A percentile compares a stretch with the other conserved stretches of the same genome.
phyloP scores from a whole-genome alignment of 371 early-diverging fungal species.

The Circinella umbellata region DNA sequence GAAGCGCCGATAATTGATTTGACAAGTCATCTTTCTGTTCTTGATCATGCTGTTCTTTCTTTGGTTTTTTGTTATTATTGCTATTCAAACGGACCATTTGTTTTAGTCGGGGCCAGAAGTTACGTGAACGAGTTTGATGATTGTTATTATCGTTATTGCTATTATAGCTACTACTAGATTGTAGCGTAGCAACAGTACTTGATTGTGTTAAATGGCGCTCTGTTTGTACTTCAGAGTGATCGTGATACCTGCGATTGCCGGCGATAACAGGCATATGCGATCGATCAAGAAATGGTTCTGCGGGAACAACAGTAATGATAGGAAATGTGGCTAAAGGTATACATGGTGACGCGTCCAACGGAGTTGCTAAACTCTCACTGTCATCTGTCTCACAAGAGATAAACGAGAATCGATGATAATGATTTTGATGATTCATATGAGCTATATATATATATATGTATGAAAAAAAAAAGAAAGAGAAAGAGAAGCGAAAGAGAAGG shows the following conservation, averaged over 20 bases:
- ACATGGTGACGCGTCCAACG: constrained; percentile 43
- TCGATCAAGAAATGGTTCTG: constrained; percentile 30
- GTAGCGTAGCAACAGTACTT: neutral
- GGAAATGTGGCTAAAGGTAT: constrained; percentile 26
- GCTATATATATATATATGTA: constrained; percentile 1
- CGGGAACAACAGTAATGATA: constrained; percentile 39
- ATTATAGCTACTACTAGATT: too few species aligned
- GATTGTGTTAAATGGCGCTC: neutral
- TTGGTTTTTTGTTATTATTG: neutral
- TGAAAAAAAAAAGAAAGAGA: constrained; percentile 16
- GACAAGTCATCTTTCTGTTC: constrained; percentile 4
- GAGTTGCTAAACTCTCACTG: constrained; percentile 36
- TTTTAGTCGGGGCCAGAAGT: constrained; percentile 40
- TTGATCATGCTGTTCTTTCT: constrained; percentile 4
- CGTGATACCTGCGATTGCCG: neutral
- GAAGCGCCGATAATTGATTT: constrained; percentile 8
- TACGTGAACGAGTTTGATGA: neutral
- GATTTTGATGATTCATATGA: neutral
- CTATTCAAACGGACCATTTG: constrained; percentile 19
- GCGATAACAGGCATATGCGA: constrained; percentile 23
- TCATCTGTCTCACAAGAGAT: constrained; percentile 44
- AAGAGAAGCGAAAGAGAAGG: constrained; percentile 16
- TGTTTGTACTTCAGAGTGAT: neutral
- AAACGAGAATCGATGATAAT: constrained; percentile 32
- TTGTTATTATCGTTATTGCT: neutral